phyloP scores from a whole-genome alignment of 139 green algal species.

The Tetradesmus obliquus region DNA sequence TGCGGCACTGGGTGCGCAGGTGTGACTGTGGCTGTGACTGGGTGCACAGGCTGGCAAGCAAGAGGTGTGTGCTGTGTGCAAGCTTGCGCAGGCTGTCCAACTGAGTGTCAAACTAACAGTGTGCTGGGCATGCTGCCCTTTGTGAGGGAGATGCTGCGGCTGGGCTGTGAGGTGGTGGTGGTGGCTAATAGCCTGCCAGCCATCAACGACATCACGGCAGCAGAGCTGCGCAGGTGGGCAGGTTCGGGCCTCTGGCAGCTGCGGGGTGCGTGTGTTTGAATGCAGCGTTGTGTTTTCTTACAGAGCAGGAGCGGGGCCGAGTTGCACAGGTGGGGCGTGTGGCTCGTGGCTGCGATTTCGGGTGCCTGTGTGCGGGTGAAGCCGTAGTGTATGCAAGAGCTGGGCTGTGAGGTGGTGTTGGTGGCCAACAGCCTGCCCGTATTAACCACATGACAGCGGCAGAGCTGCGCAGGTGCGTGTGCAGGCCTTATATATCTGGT shows the following conservation, averaged over 20 bases:
- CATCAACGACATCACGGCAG: slow-evolving; percentile 98
- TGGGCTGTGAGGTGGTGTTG: slow-evolving; percentile 93
- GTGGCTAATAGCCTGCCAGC: slow-evolving; percentile 94
- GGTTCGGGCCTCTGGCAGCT: not conserved
- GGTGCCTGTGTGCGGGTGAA: slow-evolving; percentile 90
- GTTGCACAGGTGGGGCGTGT: too few relatives aligned
- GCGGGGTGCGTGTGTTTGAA: too few relatives aligned
- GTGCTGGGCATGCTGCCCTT: slow-evolving; percentile 98
- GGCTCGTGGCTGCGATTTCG: too few relatives aligned
- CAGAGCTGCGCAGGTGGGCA: slow-evolving; percentile 75
- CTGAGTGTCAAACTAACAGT: slow-evolving; percentile 60
- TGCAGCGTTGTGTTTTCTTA: too few relatives aligned
- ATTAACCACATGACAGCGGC: slow-evolving; percentile 98
- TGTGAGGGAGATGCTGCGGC: slow-evolving; percentile 89
- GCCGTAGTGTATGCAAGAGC: slow-evolving; percentile 56
- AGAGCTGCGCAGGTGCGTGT: slow-evolving; percentile 75
- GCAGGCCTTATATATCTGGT: too few relatives aligned
- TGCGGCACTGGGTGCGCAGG: not conserved
- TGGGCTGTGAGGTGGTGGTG: slow-evolving; percentile 93
- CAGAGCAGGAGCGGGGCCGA: too few relatives aligned
- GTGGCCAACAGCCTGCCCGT: slow-evolving; percentile 92
- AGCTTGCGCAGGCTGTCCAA: not conserved
- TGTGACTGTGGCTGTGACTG: not conserved
- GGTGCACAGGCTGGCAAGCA: too few relatives aligned
- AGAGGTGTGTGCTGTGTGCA: not conserved